Evolutionary conservation across 1,284 basidiomycete species (phyloP), one percentile per base, ranked within the genome.

Genomic region (Ustilago curta): DNA sequence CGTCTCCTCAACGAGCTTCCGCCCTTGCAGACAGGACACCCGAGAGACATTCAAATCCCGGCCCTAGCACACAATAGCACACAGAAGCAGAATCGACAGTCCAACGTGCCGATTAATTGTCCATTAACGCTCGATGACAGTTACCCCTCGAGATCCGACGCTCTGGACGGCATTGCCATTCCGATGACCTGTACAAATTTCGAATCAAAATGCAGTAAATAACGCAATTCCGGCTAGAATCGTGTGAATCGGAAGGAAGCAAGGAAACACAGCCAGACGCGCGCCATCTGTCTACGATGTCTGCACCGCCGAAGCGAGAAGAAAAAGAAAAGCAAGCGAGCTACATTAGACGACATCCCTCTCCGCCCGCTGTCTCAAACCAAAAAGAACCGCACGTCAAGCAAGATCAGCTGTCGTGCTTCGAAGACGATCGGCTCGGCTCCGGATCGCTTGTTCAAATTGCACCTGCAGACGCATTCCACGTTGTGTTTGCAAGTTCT

Each of bases 251-350:
- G n/a, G n/a, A n/a, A n/a, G n/a, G n/a, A n/a, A n/a, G n/a, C n/a
- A n/a, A n/a, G n/a, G 14, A 27, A 27, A 23, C 21, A 7, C 6
- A 44, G 42, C 19, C 19, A 25, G 35, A 37, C 35, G 35, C 35
- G 35, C 35, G 35, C 35, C 35, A 3, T 21, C 14, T 44, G 9
- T 4, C 21, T 42, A 2, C 12, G 35, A 37, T 11, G 21, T 21
- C 19, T 44, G 19, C 23, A 23, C 21, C 6, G 12, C 42, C 8
- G 19, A 21, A 44, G 42, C 6, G 19, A 44, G n/a, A 42, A 21
- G n/a, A n/a, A n/a, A n/a, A n/a, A n/a, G n/a, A n/a, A 48, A 48
- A 48, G 47, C 47, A 48, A 48, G 47, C 27, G 47, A 48, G 47
- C 6, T 48, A 48, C 47, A 48, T 1, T 27, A 48, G 31, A 48